Percentiles rank a stretch among this genome's conserved stretches.
Conservation (phyloP, 2,329 filamentous ascomycete genomes). For the Fusarium marasasianum region DNA sequence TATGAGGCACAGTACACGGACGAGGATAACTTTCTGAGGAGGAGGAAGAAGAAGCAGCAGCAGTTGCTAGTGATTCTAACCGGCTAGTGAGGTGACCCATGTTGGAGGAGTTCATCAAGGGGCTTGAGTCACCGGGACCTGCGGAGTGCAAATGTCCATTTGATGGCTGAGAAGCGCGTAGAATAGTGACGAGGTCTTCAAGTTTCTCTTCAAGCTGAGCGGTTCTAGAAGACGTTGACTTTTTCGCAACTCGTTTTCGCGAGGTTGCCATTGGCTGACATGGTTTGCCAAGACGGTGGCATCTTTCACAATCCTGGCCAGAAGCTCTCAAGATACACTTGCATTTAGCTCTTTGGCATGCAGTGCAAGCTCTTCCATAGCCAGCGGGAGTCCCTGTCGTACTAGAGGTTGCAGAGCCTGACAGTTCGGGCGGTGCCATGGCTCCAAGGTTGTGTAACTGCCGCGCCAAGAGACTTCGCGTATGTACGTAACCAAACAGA, state of each 20-base stretch:
- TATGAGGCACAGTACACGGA: slow-evolving; percentile 8
- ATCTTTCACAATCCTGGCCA: slow-evolving; percentile 50
- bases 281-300: slow-evolving; percentile 57
- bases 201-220: slow-evolving; percentile 61
- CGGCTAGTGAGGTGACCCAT: slow-evolving; percentile 40
- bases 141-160: slow-evolving; percentile 25
- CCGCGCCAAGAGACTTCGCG: not conserved
- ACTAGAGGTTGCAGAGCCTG: slow-evolving; percentile 8
- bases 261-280: slow-evolving; percentile 57
- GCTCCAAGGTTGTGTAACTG: slow-evolving; percentile 1
- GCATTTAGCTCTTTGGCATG: slow-evolving; percentile 59
- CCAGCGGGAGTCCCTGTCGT: slow-evolving; percentile 46
- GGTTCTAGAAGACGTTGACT: slow-evolving; percentile 49
- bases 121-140: slow-evolving; percentile 3
- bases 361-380: slow-evolving; percentile 57
- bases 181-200: slow-evolving; percentile 58
- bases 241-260: slow-evolving; percentile 50
- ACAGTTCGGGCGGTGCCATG: slow-evolving; percentile 38
- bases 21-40: slow-evolving; percentile 24
- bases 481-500: not conserved
- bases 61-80: slow-evolving; percentile 50
- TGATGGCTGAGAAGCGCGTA: slow-evolving; percentile 47
- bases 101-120: slow-evolving; percentile 19
- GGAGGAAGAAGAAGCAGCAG: slow-evolving; percentile 47
- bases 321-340: slow-evolving; percentile 56